These are phyloP conservation scores for Auriscalpium vulgare DNA, from an alignment of 768 basidiomycete species.

Conservation along the genomic window DNA sequence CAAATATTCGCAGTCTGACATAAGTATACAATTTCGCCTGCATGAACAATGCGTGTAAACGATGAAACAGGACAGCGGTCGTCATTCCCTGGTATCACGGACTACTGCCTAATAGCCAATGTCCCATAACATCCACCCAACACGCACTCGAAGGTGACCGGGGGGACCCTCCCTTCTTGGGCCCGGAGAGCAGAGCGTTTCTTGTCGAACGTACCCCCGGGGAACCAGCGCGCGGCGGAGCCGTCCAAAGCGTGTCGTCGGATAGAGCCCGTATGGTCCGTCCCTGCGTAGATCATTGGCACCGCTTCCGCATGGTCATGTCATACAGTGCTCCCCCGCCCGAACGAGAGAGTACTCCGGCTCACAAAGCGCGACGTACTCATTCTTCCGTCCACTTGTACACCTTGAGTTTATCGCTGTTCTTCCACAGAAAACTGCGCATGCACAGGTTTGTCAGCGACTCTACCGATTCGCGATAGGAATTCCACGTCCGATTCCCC, in stretches of 20 bases:
- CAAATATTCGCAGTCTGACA: too few species aligned
- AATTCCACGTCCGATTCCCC: slow-evolving; percentile 64
- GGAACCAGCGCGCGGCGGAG: slow-evolving; percentile 74
- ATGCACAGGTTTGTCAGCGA: not conserved
- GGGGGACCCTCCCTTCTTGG: slow-evolving; percentile 36
- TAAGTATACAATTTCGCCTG: too few species aligned
- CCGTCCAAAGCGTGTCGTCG: slow-evolving; percentile 75
- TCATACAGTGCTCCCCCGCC: slow-evolving; percentile 54
- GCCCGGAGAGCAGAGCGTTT: slow-evolving; percentile 57
- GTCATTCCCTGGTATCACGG: too few species aligned
- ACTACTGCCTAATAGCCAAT: slow-evolving; percentile 33
- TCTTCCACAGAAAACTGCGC: slow-evolving; percentile 74
- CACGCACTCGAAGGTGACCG: slow-evolving; percentile 79
- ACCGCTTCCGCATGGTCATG: slow-evolving; percentile 1
- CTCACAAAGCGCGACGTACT: slow-evolving; percentile 85
- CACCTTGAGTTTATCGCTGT: slow-evolving; percentile 41
- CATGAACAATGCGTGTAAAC: too few species aligned
- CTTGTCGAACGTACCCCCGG: slow-evolving; percentile 90
- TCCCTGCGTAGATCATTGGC: slow-evolving; percentile 39
- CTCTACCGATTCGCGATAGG: not conserved
- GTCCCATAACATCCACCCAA: slow-evolving; percentile 89
- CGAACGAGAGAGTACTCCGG: slow-evolving; percentile 75
- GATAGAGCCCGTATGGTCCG: slow-evolving; percentile 81
- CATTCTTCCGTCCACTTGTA: slow-evolving; percentile 86
- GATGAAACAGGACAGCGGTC: too few species aligned